Evolutionary conservation across 1,284 basidiomycete genomes (phyloP).

Genomic region (Ceratobasidium sp.): DNA sequence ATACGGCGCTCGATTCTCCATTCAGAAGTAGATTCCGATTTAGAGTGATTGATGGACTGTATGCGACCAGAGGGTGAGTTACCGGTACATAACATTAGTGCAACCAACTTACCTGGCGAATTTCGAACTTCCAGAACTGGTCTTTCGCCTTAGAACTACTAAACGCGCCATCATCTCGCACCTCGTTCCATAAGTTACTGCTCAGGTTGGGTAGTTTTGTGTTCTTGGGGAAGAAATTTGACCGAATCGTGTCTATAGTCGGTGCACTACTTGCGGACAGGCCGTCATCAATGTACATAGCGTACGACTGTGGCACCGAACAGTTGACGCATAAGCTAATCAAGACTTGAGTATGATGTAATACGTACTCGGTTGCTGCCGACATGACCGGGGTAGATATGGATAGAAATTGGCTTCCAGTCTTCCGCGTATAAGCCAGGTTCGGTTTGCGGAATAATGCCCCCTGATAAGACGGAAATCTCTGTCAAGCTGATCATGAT

Average conservation of each 20-base stretch:
- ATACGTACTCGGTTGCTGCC: background rate
- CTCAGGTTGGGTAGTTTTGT: background rate
- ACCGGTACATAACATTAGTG: too few species aligned
- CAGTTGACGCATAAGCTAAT: background rate
- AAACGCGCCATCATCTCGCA: constrained; percentile 4
- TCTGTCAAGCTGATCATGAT: too few species aligned
- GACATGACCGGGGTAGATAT: constrained; percentile 43
- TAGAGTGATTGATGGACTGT: too few species aligned
- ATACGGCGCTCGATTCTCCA: too few species aligned
- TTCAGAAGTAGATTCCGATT: too few species aligned
- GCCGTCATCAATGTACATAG: constrained; percentile 46
- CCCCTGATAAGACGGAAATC: background rate
- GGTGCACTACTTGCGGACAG: constrained; percentile 40
- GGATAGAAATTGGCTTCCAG: constrained; percentile 30
- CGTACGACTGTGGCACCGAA: constrained; percentile 33
- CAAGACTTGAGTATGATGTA: background rate
- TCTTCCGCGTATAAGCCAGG: constrained; percentile 38
- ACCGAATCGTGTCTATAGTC: background rate
- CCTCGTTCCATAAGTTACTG: too few species aligned
- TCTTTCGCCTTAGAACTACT: background rate
- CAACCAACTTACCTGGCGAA: constrained; percentile 11
- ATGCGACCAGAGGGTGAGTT: too few species aligned
- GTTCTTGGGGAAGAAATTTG: too few species aligned
- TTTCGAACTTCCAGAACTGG: constrained; percentile 27
- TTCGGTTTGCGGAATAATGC: constrained; percentile 45